Conservation (phyloP, 208 protist genomes). For the Wallacemonas sp. region DNA sequence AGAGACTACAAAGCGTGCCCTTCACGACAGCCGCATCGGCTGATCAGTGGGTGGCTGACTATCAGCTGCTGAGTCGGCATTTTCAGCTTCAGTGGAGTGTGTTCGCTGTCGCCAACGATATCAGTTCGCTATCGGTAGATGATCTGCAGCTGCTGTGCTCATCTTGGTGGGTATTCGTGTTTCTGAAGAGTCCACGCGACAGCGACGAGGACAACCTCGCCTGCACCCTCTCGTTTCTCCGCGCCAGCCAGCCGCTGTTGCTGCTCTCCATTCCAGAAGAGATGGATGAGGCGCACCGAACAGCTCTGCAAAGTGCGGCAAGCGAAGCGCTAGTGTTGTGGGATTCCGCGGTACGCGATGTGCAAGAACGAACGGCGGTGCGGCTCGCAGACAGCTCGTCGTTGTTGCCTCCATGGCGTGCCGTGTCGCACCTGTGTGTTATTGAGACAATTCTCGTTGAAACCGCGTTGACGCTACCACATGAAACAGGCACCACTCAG, state of each 20-base stretch:
- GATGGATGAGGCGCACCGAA: background rate
- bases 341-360: background rate
- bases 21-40: background rate
- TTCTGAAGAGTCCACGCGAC: background rate
- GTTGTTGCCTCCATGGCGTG: background rate
- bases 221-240: background rate
- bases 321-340: background rate
- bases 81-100: background rate
- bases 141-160: conserved; percentile 7
- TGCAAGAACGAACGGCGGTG: background rate
- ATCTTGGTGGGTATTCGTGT: conserved; percentile 2
- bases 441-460: background rate
- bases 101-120: background rate
- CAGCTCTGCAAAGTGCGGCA: conserved; percentile 2
- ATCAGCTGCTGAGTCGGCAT: background rate
- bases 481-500: too few relatives aligned
- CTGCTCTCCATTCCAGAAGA: background rate
- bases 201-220: background rate
- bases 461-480: background rate
- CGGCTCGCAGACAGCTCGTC: background rate
- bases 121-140: background rate
- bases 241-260: background rate
- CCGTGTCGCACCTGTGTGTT: background rate
- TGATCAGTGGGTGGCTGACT: background rate
- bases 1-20: background rate